These are phyloP conservation scores for Trichoderma breve DNA, from an alignment of 2,329 filamentous ascomycete species.

Conservation along the genomic window DNA sequence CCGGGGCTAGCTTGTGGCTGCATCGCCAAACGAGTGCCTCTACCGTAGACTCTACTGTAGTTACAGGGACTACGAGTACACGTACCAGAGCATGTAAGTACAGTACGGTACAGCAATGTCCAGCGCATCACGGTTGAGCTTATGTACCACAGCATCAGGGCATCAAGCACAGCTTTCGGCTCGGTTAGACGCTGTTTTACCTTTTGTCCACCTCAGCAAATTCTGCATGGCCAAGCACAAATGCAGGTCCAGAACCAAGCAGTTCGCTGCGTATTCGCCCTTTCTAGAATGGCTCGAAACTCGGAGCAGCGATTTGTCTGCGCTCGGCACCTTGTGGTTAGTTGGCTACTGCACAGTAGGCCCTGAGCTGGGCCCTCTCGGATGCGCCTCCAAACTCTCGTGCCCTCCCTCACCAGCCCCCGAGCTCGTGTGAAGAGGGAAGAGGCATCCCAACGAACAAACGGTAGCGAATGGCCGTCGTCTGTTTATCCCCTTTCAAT, in stretches of 20 bases:
- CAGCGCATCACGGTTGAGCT: no score
- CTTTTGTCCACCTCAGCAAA: not conserved
- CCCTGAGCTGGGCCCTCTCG: not conserved
- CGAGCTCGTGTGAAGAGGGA: not conserved
- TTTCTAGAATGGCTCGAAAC: not conserved
- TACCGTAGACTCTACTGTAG: not conserved
- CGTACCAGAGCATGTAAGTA: not conserved
- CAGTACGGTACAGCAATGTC: no score
- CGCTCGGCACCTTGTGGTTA: not conserved
- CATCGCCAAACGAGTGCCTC: not conserved
- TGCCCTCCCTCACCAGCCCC: not conserved
- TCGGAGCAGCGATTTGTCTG: not conserved
- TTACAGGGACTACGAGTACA: not conserved
- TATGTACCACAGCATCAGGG: not conserved
- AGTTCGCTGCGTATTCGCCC: not conserved
- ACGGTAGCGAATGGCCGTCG: not conserved
- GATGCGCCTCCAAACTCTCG: constrained; percentile 2
- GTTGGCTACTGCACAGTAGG: not conserved
- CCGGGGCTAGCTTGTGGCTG: not conserved
- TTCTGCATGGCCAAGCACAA: not conserved
- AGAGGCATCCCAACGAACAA: not conserved
- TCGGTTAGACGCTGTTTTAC: not conserved
- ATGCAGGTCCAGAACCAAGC: not conserved
- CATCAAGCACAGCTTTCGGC: not conserved
- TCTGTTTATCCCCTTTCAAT: constrained; percentile 2